Evolutionary conservation across 495 filamentous ascomycete genomes (phyloP).

Genomic region (Daldinia decipiens): DNA sequence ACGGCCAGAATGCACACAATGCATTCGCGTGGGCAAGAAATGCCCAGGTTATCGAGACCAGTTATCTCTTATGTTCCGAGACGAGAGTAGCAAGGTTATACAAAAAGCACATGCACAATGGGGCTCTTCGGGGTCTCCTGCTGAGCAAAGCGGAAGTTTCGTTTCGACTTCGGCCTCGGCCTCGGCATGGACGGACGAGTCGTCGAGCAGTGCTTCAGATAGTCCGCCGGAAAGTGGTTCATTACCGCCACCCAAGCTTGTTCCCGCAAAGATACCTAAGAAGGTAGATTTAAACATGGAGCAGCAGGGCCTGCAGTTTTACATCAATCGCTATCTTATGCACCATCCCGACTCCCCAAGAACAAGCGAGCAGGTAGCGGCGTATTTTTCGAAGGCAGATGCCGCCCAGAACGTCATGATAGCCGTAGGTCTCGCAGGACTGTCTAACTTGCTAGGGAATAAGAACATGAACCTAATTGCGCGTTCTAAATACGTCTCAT

Average conservation of each 20-base stretch:
- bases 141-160: constrained; percentile 38
- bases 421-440: constrained; percentile 60
- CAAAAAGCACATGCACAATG: constrained; percentile 69
- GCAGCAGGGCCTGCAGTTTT: constrained; percentile 59
- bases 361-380: constrained; percentile 39
- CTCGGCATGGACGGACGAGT: constrained; percentile 24
- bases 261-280: constrained; percentile 36
- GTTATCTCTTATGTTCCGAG: constrained; percentile 75
- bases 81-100: constrained; percentile 74
- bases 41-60: constrained; percentile 79
- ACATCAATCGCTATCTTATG: constrained; percentile 58
- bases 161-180: constrained; percentile 36
- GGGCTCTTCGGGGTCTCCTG: constrained; percentile 50
- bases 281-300: constrained; percentile 48
- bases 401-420: constrained; percentile 58
- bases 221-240: constrained; percentile 14
- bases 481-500: constrained; percentile 56
- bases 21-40: constrained; percentile 62
- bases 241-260: constrained; percentile 17
- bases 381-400: constrained; percentile 44
- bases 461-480: constrained; percentile 52
- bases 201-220: constrained; percentile 13
- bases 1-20: constrained; percentile 73
- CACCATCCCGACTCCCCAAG: constrained; percentile 60
- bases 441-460: constrained; percentile 57